phyloP scores from a whole-genome alignment of 2,329 filamentous ascomycete species.

The Xylariaceae sp. region DNA sequence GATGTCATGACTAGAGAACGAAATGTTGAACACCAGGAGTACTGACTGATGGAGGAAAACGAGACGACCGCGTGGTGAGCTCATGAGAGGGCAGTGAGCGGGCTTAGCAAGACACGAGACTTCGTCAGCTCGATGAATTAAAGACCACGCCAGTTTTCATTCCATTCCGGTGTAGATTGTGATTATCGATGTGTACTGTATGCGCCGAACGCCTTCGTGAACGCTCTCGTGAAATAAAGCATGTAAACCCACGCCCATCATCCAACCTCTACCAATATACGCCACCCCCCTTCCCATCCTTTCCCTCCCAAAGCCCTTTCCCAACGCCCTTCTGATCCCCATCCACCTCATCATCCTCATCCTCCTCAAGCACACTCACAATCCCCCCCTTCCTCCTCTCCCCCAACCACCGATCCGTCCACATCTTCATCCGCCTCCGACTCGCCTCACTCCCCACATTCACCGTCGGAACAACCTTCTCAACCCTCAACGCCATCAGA shows the following conservation, averaged over 20 bases:
- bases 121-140: too few species aligned
- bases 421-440: slow-evolving; percentile 57
- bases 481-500: slow-evolving; percentile 78
- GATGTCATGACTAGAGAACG: neutral
- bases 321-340: slow-evolving; percentile 29
- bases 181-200: too few species aligned
- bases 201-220: neutral
- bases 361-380: slow-evolving; percentile 38
- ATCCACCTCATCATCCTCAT: slow-evolving; percentile 37
- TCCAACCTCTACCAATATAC: slow-evolving; percentile 36
- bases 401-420: slow-evolving; percentile 58
- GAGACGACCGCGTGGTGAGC: neutral
- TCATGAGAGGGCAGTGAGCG: neutral
- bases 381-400: slow-evolving; percentile 54
- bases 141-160: neutral
- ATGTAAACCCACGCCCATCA: neutral
- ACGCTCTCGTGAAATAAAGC: neutral
- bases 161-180: too few species aligned
- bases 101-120: neutral
- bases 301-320: slow-evolving; percentile 37
- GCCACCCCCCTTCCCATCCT: slow-evolving; percentile 36
- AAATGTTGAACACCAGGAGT: neutral
- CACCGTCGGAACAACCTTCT: slow-evolving; percentile 87
- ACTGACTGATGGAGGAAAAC: neutral
- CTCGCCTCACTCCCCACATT: slow-evolving; percentile 63